Evolutionary conservation across 2,329 filamentous ascomycete genomes (phyloP), one percentile per base, ranked within the genome.

Genomic region (Alternaria gaisen): DNA sequence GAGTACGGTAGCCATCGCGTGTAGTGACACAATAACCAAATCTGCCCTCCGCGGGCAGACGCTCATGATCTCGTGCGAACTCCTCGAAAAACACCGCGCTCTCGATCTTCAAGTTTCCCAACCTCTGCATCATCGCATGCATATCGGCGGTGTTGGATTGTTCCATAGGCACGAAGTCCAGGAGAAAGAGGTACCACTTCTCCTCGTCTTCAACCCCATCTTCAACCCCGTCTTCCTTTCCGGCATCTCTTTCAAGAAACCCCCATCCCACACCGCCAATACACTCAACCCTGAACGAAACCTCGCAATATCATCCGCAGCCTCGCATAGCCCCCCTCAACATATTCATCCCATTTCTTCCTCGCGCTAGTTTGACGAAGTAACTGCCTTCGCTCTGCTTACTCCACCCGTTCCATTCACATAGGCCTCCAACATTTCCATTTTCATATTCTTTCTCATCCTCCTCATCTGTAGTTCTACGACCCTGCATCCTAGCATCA

Each of bases 1-100:
- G 34, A 4, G 34, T 5, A 5, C 8, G 5, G 14, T 8, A 16
- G 3, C 32, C 32, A 16, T 36, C 6, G 2, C 1, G 32, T 16
- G 14, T 36, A 16, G 14, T 14, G 14, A 14, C 3, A 36, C 14
- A 5, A 0, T 16, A 16, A 6, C 32, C 32, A 8, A 36, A 2
- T 2, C 6, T 3, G 1, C 6, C 14, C 5, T 4, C 12, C 32
- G 14, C 14, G 1, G 1, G 3, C 2, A 1, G 12, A 36, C 7
- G 34, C 16, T 16, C 7, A 8, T 16, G 16, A n/a, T 38, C 16
- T 9, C 16, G 16, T 9, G 34, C n/a, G 16, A 18, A 7, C 34
- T 38, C 34, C 2, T 38, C 34, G 34, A 38, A 38, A 4, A 7
- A n/a, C 5, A 30, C n/a, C 26, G 24, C 43, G 24, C 24, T 26